Evolutionary conservation across 73 alveolate genomes (phyloP).

Genomic region (Paramecium octaurelia): DNA sequence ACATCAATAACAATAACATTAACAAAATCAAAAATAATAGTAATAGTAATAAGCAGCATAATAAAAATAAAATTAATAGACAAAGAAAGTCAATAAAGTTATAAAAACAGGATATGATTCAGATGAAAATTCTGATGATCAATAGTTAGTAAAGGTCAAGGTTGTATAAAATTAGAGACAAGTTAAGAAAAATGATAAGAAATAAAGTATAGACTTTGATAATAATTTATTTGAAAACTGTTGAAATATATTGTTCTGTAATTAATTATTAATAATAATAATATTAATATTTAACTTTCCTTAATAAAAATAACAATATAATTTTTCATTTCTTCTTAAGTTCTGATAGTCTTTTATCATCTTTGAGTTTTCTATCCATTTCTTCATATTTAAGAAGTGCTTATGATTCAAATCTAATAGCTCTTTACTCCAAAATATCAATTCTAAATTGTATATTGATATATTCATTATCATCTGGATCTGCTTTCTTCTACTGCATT

Average conservation of each 20-base stretch:
- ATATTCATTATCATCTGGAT: constrained; percentile 50
- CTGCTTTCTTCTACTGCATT: constrained; percentile 9
- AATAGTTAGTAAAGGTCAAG: neutral
- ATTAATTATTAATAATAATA: no score
- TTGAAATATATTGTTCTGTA: neutral
- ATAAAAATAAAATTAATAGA: neutral
- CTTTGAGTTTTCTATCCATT: constrained; percentile 58
- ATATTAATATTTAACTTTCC: neutral
- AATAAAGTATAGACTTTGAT: neutral
- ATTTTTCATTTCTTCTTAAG: constrained; percentile 37
- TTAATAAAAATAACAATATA: no score
- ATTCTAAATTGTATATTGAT: constrained; percentile 48
- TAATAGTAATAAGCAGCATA: neutral
- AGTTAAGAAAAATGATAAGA: neutral
- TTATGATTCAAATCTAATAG: constrained; percentile 59
- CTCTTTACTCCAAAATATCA: constrained; percentile 60
- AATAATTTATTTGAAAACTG: constrained; percentile 5
- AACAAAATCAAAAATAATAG: neutral
- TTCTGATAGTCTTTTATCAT: constrained; percentile 45
- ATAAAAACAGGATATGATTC: neutral
- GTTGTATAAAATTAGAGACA: neutral
- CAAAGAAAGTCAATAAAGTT: neutral
- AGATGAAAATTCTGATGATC: neutral
- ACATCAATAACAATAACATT: neutral
- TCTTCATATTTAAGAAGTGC: constrained; percentile 59